Evolutionary conservation across 1,284 basidiomycete genomes (phyloP).

Genomic region (Moesziomyces globuligerus): DNA sequence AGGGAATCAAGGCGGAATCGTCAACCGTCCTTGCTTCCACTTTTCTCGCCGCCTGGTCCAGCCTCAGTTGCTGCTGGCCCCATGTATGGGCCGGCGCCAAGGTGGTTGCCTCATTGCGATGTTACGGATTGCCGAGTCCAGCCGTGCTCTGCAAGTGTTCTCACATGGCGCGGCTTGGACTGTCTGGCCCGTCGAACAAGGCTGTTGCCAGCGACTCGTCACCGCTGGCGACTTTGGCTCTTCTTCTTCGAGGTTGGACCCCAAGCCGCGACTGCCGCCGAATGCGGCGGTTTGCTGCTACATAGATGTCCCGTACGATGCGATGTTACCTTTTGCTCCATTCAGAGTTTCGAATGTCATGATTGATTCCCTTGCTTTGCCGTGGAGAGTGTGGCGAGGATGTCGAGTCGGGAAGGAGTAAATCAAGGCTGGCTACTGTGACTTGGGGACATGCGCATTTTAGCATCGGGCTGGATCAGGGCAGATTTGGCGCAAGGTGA

Average conservation of each 20-base stretch:
- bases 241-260: not conserved
- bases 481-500: no score
- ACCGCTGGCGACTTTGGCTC: constrained; percentile 18
- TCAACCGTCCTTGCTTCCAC: constrained; percentile 36
- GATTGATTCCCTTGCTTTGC: constrained; percentile 22
- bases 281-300: constrained; percentile 4
- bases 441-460: no score
- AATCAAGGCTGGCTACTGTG: no score
- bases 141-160: not conserved
- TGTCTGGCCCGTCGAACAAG: not conserved
- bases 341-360: constrained; percentile 45
- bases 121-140: not conserved
- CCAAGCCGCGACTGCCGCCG: constrained; percentile 2
- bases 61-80: constrained; percentile 16
- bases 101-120: not conserved
- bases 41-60: constrained; percentile 25
- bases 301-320: constrained; percentile 38
- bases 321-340: constrained; percentile 28
- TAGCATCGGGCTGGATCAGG: no score
- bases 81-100: not conserved
- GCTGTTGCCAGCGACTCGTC: constrained; percentile 37
- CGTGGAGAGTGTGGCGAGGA: no score
- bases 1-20: constrained; percentile 38
- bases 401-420: no score
- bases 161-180: constrained; percentile 1